These are phyloP conservation scores for Kwoniella heveanensis DNA, from an alignment of 768 basidiomycete genomes.

Conservation along the genomic window DNA sequence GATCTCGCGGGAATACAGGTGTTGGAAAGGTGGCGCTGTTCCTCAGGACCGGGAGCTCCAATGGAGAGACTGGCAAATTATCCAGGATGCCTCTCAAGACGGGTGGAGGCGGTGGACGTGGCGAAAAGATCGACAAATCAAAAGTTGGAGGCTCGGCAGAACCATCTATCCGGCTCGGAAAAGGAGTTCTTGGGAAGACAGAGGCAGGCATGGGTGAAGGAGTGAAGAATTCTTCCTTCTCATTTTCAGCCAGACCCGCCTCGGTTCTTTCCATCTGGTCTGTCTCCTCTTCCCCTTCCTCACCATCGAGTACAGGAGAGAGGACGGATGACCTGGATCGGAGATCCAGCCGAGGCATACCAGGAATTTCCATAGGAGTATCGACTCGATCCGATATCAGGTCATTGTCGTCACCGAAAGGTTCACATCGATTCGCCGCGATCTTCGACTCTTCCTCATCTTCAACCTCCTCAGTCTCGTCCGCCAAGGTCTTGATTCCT, in stretches of 20 bases:
- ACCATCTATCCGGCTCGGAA: not conserved
- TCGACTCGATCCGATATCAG: slow-evolving; percentile 8
- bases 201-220: slow-evolving; percentile 7
- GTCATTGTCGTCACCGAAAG: not conserved
- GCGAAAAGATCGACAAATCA: slow-evolving; percentile 20
- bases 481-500: slow-evolving; percentile 9
- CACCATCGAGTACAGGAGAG: slow-evolving; percentile 6
- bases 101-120: slow-evolving; percentile 17
- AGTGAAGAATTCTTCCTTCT: slow-evolving; percentile 22
- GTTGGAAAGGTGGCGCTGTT: slow-evolving; percentile 4
- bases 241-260: not conserved
- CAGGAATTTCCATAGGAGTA: slow-evolving; percentile 19
- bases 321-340: not conserved
- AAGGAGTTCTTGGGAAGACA: not conserved
- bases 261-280: no score
- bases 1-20: slow-evolving; percentile 4
- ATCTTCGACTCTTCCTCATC: no score
- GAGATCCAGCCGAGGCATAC: slow-evolving; percentile 6
- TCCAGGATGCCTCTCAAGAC: slow-evolving; percentile 11
- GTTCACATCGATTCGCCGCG: no score
- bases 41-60: slow-evolving; percentile 12
- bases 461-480: not conserved
- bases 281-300: slow-evolving; percentile 9
- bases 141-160: slow-evolving; percentile 2
- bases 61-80: slow-evolving; percentile 15